phyloP scores from a whole-genome alignment of 805 yeast genomes.

The Saccharomycopsis synnaedendra region DNA sequence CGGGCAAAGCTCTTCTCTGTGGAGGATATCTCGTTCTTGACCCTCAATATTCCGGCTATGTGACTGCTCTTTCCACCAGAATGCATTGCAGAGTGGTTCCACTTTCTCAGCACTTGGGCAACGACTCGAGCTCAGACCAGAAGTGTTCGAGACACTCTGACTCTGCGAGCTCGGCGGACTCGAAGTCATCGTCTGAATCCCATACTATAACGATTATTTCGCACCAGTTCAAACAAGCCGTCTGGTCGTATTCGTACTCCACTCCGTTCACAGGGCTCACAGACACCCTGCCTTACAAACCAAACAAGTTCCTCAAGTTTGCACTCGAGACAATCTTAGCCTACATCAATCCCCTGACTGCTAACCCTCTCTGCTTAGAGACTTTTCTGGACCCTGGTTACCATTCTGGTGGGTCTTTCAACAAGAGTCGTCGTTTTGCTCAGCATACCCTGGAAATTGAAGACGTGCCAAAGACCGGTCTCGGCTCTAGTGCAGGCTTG shows the following conservation, averaged over 20 bases:
- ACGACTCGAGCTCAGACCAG: constrained; percentile 70
- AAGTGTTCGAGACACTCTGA: constrained; percentile 38
- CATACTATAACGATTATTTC: constrained; percentile 2
- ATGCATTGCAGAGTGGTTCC: constrained; percentile 61
- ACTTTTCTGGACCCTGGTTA: no score
- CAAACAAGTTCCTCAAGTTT: constrained; percentile 3
- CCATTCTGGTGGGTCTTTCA: constrained; percentile 20
- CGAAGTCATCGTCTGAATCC: constrained; percentile 10
- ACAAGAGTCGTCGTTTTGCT: constrained; percentile 31
- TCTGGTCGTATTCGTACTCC: constrained; percentile 43
- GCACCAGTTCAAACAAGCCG: background rate
- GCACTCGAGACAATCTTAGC: constrained; percentile 41
- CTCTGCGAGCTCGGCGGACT: background rate
- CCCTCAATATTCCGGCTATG: constrained; percentile 63
- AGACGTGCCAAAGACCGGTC: constrained; percentile 83
- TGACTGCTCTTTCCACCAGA: constrained; percentile 78
- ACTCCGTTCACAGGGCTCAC: constrained; percentile 44
- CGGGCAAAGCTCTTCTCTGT: constrained; percentile 88
- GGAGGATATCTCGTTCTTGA: constrained; percentile 92
- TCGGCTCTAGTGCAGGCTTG: constrained; percentile 93
- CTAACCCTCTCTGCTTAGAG: background rate
- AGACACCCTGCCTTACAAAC: constrained; percentile 31
- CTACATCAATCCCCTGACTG: constrained; percentile 63
- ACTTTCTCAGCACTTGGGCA: constrained; percentile 22
- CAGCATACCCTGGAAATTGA: constrained; percentile 51